A percentile compares a stretch with the other conserved stretches of the same genome.
phyloP scores from a whole-genome alignment of 805 yeast species.

The Clavispora asparagi region DNA sequence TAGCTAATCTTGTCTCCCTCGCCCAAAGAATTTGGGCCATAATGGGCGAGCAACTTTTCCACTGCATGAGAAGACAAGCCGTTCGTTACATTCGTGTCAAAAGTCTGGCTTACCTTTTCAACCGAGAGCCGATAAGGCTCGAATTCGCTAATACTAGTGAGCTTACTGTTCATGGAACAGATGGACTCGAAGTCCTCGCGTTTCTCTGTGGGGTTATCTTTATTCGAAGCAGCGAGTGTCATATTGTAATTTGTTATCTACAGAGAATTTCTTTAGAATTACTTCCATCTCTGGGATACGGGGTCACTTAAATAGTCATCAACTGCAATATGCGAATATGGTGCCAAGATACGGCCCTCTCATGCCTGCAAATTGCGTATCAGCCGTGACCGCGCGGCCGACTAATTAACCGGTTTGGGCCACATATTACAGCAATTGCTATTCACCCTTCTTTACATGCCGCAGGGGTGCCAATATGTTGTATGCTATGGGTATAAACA shows the following conservation, averaged over 20 bases:
- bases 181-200: neutral
- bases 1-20: conserved; percentile 53
- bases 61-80: conserved; percentile 41
- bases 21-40: conserved; percentile 61
- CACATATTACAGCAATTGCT: neutral
- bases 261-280: neutral
- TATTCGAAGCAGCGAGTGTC: neutral
- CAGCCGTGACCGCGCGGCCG: neutral
- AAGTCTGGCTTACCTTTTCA: conserved; percentile 31
- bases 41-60: conserved; percentile 15
- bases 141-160: neutral
- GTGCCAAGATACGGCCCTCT: neutral
- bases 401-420: neutral
- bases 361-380: neutral
- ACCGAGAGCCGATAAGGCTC: conserved; percentile 29
- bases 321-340: neutral
- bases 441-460: too few species aligned
- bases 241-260: neutral
- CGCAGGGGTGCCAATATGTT: too few species aligned
- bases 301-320: neutral
- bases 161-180: neutral
- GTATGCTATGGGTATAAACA: too few species aligned
- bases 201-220: neutral
- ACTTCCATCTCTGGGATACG: neutral
- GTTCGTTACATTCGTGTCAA: conserved; percentile 36